phyloP scores from a whole-genome alignment of 768 basidiomycete species.

The Rhodotorula toruloides region DNA sequence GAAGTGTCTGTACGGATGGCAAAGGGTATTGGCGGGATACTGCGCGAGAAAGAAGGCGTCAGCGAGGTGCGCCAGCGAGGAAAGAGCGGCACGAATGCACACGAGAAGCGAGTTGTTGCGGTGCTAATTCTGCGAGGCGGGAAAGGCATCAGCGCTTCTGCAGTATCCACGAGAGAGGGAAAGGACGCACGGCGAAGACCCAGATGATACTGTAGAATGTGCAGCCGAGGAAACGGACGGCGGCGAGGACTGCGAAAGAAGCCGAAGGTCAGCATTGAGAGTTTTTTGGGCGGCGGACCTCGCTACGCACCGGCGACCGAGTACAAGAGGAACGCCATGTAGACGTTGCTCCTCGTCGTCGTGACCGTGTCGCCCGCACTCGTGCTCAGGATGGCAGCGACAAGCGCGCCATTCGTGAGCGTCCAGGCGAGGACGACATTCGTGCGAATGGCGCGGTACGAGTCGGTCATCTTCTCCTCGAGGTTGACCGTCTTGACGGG shows the following conservation, averaged over 20 bases:
- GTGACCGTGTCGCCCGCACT: conserved; percentile 26
- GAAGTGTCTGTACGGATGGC: too few relatives aligned
- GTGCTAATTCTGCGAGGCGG: too few relatives aligned
- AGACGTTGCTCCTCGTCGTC: conserved; percentile 31
- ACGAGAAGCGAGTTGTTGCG: too few relatives aligned
- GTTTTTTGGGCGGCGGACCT: not conserved
- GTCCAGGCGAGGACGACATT: conserved; percentile 86
- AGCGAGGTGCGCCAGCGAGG: too few relatives aligned
- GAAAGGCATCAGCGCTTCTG: too few relatives aligned
- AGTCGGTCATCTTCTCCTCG: conserved; percentile 70
- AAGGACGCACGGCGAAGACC: conserved; percentile 16
- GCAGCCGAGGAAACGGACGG: conserved; percentile 40
- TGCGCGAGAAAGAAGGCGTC: too few relatives aligned
- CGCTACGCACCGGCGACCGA: conserved; percentile 33
- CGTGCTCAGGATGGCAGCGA: conserved; percentile 39
- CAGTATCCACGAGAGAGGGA: not conserved
- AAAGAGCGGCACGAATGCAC: too few relatives aligned
- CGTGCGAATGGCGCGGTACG: conserved; percentile 81
- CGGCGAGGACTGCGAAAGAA: conserved; percentile 20
- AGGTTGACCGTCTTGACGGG: conserved; percentile 60
- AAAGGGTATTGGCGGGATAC: too few relatives aligned
- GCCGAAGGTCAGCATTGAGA: not conserved
- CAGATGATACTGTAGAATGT: conserved; percentile 25
- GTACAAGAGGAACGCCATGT: conserved; percentile 42
- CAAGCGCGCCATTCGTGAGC: conserved; percentile 58